Base-by-base conservation (phyloP, 768 basidiomycete species). In the Hortiboletus campestris region DNA sequence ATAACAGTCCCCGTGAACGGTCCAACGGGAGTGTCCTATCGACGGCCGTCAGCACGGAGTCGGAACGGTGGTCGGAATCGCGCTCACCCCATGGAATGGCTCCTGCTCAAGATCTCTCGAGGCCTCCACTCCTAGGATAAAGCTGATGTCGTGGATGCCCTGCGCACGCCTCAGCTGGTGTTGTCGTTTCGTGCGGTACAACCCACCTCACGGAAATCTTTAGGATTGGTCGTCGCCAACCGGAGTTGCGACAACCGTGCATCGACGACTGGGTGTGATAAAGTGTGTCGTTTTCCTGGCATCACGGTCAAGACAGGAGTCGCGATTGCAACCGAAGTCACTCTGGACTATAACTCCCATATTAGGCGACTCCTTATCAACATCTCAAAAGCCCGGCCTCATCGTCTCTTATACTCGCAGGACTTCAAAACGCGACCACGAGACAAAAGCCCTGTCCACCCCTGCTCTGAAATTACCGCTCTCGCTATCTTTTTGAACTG, bases 381-480 rank as follows among this genome's bases (percentile, higher is more conserved):
- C 25, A 14, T 36, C 10, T 17, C n/a, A 28, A 39, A 19, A 39
- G n/a, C n/a, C 10, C n/a, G n/a, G 17, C 4, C 29, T 80, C 72
- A 96, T 66, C 94, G 79, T 62, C 89, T 80, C 69, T 96, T 97
- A 70, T 97, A 97, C 74, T 96, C 91, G 72, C 94, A 97, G 35
- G 94, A 85, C 70, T 91, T 92, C 55, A 97, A 76, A 36, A 90
- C 63, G 52, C 70, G 65, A 16, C 84, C 81, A 63, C 77, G 80
- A 10, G 75, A 73, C 63, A 82, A 47, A 22, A 92, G 60, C 41
- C 75, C 75, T 12, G 63, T 66, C 86, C 88, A 94, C 56, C 87
- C 82, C 60, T 82, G 76, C 46, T 84, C 78, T 38, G 72, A 74
- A 66, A 78, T 82, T 22, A 67, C 61, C 47, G 71, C 69, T 38